phyloP scores from a whole-genome alignment of 371 early-diverging fungal species.

The Lichtheimia ramosa region DNA sequence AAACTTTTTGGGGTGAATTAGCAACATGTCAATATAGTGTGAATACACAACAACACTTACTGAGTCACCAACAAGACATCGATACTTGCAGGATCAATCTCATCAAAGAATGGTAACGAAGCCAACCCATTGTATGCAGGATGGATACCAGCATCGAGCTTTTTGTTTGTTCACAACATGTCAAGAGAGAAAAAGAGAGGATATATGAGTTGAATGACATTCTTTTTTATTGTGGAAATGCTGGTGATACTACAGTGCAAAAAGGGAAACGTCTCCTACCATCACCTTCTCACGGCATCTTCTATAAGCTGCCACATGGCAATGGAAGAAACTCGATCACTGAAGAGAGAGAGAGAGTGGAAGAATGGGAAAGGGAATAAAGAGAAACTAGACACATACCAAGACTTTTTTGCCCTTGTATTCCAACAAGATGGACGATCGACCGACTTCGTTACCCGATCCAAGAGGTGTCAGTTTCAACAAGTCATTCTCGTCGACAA shows the following conservation, averaged over 20 bases:
- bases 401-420: slow-evolving; percentile 96
- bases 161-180: slow-evolving; percentile 7
- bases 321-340: background rate
- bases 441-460: slow-evolving; percentile 99
- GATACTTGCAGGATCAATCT: slow-evolving; percentile 92
- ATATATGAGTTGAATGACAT: slow-evolving; percentile 13
- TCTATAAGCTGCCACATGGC: background rate
- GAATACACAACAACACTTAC: slow-evolving; percentile 42
- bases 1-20: slow-evolving; percentile 63
- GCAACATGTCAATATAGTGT: background rate
- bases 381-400: slow-evolving; percentile 55
- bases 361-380: background rate
- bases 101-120: slow-evolving; percentile 98
- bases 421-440: slow-evolving; percentile 95
- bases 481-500: slow-evolving; percentile 68
- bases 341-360: background rate
- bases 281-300: background rate
- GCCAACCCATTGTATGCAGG: slow-evolving; percentile 97
- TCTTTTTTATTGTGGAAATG: slow-evolving; percentile 5
- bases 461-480: slow-evolving; percentile 95
- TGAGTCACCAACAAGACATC: slow-evolving; percentile 97
- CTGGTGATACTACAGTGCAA: background rate
- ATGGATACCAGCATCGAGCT: slow-evolving; percentile 99
- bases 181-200: slow-evolving; percentile 13
- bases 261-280: background rate